Conservation (phyloP, 148 eudicot genomes). For the Linanthus parryae region DNA sequence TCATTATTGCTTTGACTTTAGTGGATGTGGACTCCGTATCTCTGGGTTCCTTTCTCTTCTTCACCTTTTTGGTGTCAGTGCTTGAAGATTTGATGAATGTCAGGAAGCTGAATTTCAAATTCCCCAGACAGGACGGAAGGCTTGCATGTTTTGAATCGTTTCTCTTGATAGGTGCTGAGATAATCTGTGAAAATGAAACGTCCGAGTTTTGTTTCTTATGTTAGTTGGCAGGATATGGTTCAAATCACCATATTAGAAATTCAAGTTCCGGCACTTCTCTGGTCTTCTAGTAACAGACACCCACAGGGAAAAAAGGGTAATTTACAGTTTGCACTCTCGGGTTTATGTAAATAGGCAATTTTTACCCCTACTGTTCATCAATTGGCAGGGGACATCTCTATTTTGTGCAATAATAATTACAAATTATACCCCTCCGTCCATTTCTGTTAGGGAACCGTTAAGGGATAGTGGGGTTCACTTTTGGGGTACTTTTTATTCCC, state of each 20-base stretch:
- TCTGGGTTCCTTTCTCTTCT: conserved; percentile 7
- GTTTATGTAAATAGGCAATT: too few species aligned
- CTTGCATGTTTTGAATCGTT: conserved; percentile 5
- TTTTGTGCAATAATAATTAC: too few species aligned
- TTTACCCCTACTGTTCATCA: too few species aligned
- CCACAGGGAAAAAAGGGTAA: too few species aligned
- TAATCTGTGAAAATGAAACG: neutral
- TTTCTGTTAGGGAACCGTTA: too few species aligned
- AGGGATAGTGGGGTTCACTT: too few species aligned
- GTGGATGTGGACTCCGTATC: conserved; percentile 6
- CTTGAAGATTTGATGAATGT: conserved; percentile 4
- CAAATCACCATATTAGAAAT: neutral
- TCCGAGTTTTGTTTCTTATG: conserved; percentile 3
- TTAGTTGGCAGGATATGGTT: neutral
- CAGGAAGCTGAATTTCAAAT: conserved; percentile 13
- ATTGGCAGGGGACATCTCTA: too few species aligned
- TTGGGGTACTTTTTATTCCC: too few species aligned
- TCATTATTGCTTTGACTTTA: conserved; percentile 16
- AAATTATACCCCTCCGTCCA: too few species aligned
- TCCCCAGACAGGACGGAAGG: conserved; percentile 17
- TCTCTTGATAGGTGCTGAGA: neutral
- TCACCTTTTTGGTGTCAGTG: neutral
- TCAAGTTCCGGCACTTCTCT: neutral
- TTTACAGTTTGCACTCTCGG: too few species aligned
- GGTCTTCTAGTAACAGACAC: too few species aligned